phyloP scores from a whole-genome alignment of 2,329 filamentous ascomycete genomes.

The Scortechinia acanthostroma region DNA sequence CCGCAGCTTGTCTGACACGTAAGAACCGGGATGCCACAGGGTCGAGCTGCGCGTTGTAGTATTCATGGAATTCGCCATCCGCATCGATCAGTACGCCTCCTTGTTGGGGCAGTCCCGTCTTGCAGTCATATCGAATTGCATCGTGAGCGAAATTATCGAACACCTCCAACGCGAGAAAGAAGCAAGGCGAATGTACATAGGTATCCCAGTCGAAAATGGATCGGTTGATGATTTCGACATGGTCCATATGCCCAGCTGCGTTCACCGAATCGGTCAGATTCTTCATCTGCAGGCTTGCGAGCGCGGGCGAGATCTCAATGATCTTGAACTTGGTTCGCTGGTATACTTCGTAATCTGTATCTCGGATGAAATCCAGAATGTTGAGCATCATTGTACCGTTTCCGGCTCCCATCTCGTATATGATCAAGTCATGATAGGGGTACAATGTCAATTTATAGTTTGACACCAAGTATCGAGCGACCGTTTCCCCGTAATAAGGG shows the following conservation, averaged over 20 bases:
- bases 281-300: slow-evolving; percentile 68
- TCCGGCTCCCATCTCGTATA: slow-evolving; percentile 97
- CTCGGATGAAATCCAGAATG: slow-evolving; percentile 90
- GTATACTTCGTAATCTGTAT: slow-evolving; percentile 84
- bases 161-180: slow-evolving; percentile 95
- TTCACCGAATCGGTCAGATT: slow-evolving; percentile 62
- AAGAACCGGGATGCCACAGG: slow-evolving; percentile 77
- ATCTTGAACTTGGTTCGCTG: slow-evolving; percentile 87
- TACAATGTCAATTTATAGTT: slow-evolving; percentile 94
- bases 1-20: slow-evolving; percentile 74
- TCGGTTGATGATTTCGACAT: slow-evolving; percentile 89
- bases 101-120: slow-evolving; percentile 77
- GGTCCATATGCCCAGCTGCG: slow-evolving; percentile 69
- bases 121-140: slow-evolving; percentile 79
- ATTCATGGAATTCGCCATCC: slow-evolving; percentile 87
- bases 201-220: slow-evolving; percentile 91
- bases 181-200: slow-evolving; percentile 86
- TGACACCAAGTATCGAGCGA: slow-evolving; percentile 88
- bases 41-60: slow-evolving; percentile 76
- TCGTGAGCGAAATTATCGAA: slow-evolving; percentile 99
- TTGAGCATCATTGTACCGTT: slow-evolving; percentile 98
- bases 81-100: slow-evolving; percentile 80
- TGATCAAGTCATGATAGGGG: slow-evolving; percentile 91
- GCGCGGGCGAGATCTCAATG: slow-evolving; percentile 83
- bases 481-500: slow-evolving; percentile 92